Evolutionary conservation across 306 rosid genomes (phyloP).

Genomic region (Sechiopsis laciniata): DNA sequence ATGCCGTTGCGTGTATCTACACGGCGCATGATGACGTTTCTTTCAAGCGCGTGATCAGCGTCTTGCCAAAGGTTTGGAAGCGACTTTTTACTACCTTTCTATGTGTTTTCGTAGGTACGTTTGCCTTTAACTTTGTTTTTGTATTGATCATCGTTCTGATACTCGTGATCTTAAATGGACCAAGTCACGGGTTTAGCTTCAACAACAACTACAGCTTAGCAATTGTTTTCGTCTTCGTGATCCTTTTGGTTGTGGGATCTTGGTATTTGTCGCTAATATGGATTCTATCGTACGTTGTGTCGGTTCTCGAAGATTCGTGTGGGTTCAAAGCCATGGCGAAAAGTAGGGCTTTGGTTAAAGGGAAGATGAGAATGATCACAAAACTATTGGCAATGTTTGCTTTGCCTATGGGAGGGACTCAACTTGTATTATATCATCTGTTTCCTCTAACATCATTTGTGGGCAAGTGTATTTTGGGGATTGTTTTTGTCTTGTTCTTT

Average conservation of each 20-base stretch:
- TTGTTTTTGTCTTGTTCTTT: slow-evolving; percentile 34
- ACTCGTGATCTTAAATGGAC: slow-evolving; percentile 28
- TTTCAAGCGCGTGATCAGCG: slow-evolving; percentile 18
- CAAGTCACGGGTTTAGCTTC: not conserved
- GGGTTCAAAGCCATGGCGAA: slow-evolving; percentile 64
- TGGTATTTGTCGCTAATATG: slow-evolving; percentile 45
- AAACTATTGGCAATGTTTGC: slow-evolving; percentile 23
- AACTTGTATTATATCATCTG: slow-evolving; percentile 25
- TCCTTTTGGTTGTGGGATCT: slow-evolving; percentile 32
- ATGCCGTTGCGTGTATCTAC: slow-evolving; percentile 29
- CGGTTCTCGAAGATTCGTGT: slow-evolving; percentile 51
- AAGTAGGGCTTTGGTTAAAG: slow-evolving; percentile 47
- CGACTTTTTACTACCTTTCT: slow-evolving; percentile 27
- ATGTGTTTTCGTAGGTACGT: not conserved
- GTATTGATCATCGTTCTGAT: slow-evolving; percentile 44
- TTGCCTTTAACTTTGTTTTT: slow-evolving; percentile 23
- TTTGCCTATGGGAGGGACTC: not conserved
- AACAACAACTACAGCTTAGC: not conserved
- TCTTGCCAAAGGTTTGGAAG: slow-evolving; percentile 24
- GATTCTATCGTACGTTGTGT: slow-evolving; percentile 56
- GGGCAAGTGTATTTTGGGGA: slow-evolving; percentile 25
- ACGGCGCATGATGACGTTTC: slow-evolving; percentile 19
- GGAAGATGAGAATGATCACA: slow-evolving; percentile 41
- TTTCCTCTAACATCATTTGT: slow-evolving; percentile 32
- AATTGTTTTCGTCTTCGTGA: not conserved